These are phyloP conservation scores for Eucalyptus globulus DNA, from an alignment of 345 rosid genomes.

Conservation along the genomic window DNA sequence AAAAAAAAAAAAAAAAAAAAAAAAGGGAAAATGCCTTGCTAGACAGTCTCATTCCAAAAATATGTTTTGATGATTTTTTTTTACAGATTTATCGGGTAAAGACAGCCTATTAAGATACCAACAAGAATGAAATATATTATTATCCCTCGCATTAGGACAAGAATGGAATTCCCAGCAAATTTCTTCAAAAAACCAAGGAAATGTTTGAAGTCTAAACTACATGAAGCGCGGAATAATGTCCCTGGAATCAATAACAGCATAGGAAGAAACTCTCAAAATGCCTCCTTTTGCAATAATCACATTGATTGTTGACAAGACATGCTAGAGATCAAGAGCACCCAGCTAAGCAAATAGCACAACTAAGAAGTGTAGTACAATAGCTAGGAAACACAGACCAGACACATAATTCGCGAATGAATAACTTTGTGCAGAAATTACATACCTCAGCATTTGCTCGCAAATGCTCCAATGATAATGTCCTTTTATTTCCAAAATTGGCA, in stretches of 20 bases:
- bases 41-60: background rate
- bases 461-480: constrained; percentile 8
- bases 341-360: background rate
- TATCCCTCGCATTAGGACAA: background rate
- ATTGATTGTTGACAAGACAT: background rate
- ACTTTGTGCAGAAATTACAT: background rate
- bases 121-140: background rate
- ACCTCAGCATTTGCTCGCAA: constrained; percentile 20
- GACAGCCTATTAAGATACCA: background rate
- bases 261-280: background rate
- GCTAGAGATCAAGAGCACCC: background rate
- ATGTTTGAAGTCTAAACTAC: background rate
- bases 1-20: too few species aligned
- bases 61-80: background rate
- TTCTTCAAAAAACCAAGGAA: background rate
- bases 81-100: background rate
- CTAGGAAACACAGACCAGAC: background rate
- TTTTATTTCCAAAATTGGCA: constrained; percentile 1
- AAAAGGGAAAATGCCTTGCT: background rate
- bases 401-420: background rate
- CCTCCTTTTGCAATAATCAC: background rate
- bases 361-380: background rate
- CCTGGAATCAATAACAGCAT: background rate
- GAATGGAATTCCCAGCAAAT: background rate
- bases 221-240: background rate